A percentile compares a stretch with the other conserved stretches of the same genome.
These are phyloP conservation scores for Bipolaris victoriae DNA, from an alignment of 2,329 filamentous ascomycete genomes.

Conservation along the genomic window DNA sequence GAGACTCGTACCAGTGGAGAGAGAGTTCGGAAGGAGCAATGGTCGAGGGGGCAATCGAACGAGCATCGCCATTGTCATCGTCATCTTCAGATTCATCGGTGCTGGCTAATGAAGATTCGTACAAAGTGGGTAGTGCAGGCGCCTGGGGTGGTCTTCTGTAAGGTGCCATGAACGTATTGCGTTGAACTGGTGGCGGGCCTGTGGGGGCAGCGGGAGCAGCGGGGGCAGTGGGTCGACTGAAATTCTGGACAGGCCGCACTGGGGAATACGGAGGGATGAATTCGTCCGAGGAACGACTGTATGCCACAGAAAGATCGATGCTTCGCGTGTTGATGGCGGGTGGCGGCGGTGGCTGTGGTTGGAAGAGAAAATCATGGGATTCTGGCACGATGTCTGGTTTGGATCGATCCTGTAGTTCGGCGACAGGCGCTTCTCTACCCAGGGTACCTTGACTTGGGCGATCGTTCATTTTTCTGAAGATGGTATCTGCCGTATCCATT, in stretches of 20 bases:
- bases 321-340: conserved; percentile 11
- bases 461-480: conserved; percentile 38
- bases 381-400: conserved; percentile 28
- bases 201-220: background rate
- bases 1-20: conserved; percentile 44
- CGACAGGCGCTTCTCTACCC: conserved; percentile 20
- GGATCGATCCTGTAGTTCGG: conserved; percentile 17
- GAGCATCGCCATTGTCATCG: conserved; percentile 25
- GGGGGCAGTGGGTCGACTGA: conserved; percentile 29
- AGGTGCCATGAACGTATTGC: conserved; percentile 13
- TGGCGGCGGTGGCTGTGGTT: conserved; percentile 7
- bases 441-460: conserved; percentile 25
- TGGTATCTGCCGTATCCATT: conserved; percentile 35
- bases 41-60: conserved; percentile 39
- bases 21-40: conserved; percentile 46
- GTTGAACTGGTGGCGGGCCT: conserved; percentile 16
- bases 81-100: conserved; percentile 26
- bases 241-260: conserved; percentile 29
- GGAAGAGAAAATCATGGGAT: conserved; percentile 39
- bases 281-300: conserved; percentile 14
- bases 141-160: conserved; percentile 23
- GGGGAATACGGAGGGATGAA: conserved; percentile 24
- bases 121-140: conserved; percentile 40
- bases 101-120: conserved; percentile 40
- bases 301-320: conserved; percentile 19